These are phyloP conservation scores for Zancudomyces culisetae DNA, from an alignment of 371 early-diverging fungal genomes.

Conservation along the genomic window DNA sequence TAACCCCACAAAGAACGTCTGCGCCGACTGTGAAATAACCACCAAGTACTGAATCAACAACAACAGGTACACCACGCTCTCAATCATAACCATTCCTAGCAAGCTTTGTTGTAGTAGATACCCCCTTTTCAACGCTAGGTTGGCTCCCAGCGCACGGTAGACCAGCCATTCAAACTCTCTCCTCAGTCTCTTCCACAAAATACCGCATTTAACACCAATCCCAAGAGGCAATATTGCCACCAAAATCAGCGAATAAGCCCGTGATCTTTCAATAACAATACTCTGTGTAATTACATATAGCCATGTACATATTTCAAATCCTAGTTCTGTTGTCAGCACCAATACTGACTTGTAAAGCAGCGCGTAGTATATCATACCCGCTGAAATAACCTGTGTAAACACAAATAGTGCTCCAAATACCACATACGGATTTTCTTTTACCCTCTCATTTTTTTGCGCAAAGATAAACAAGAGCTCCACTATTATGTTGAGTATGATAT, in stretches of 20 bases:
- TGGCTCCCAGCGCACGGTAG: slow-evolving; percentile 24
- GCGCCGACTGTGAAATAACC: slow-evolving; percentile 1
- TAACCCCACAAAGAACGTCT: slow-evolving; percentile 4
- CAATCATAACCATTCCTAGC: slow-evolving; percentile 9
- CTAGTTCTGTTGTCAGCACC: not conserved
- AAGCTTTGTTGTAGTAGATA: slow-evolving; percentile 12
- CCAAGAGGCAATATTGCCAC: not conserved
- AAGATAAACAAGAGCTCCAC: not conserved
- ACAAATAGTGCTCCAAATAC: not conserved
- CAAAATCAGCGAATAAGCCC: not conserved
- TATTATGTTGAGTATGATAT: not conserved
- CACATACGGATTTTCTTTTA: not conserved
- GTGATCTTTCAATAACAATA: not conserved
- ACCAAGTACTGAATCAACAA: slow-evolving; percentile 18
- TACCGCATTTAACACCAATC: not conserved
- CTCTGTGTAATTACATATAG: not conserved
- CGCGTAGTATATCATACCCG: not conserved
- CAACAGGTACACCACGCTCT: slow-evolving; percentile 12
- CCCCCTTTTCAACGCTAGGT: slow-evolving; percentile 17
- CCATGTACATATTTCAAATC: not conserved
- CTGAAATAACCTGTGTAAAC: not conserved
- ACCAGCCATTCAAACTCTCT: slow-evolving; percentile 30
- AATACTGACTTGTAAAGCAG: not conserved
- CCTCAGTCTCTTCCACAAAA: slow-evolving; percentile 5
- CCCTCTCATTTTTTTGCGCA: not conserved